phyloP scores from a whole-genome alignment of 75 land plant species.

The Pseudotsuga menziesii region DNA sequence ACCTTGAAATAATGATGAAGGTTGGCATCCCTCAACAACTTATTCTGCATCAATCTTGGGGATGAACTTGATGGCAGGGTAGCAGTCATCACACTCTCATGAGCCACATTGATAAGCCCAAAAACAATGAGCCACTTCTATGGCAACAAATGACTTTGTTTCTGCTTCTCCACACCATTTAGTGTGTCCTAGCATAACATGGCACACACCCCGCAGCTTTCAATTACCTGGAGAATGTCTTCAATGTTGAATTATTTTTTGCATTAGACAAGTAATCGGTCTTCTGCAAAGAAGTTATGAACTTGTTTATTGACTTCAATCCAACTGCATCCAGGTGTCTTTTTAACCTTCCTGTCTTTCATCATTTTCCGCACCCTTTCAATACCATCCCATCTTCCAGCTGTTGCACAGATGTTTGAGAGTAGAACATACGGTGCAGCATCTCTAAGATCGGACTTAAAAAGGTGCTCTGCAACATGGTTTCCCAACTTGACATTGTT shows the following conservation, averaged over 20 bases:
- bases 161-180: not conserved
- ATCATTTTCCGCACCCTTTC: conserved; percentile 9
- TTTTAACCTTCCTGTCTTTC: conserved; percentile 2
- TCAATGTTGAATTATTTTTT: not conserved
- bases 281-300: not conserved
- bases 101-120: too few relatives aligned
- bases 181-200: not conserved
- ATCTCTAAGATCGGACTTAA: not conserved
- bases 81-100: too few relatives aligned
- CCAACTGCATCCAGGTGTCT: conserved; percentile 18
- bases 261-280: not conserved
- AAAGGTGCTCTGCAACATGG: not conserved
- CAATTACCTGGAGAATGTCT: not conserved
- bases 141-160: too few relatives aligned
- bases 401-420: conserved; percentile 9
- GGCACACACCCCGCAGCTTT: not conserved
- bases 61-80: too few relatives aligned
- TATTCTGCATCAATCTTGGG: too few relatives aligned
- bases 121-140: too few relatives aligned
- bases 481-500: conserved; percentile 4
- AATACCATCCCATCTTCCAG: conserved; percentile 8
- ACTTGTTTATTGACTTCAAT: conserved; percentile 15
- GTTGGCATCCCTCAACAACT: too few relatives aligned
- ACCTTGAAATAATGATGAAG: too few relatives aligned
- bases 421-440: conserved; percentile 13